phyloP scores from a whole-genome alignment of 164 flowering plant species.

The Magnolia kwangsiensis region DNA sequence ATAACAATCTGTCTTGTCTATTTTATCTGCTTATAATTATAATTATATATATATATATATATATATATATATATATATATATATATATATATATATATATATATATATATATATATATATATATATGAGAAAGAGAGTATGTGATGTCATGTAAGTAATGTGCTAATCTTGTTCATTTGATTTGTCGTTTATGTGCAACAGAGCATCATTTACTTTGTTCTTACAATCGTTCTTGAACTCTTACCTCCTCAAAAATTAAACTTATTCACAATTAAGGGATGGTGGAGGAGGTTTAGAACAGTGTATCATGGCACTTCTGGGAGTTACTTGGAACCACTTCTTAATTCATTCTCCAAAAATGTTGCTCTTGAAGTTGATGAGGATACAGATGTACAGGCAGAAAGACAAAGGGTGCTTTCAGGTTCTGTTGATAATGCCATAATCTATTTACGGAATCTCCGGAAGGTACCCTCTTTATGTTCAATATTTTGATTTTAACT shows the following conservation, averaged over 20 bases:
- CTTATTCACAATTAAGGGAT: slow-evolving; percentile 25
- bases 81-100: too few relatives aligned
- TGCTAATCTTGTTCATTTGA: slow-evolving; percentile 10
- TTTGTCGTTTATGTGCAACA: slow-evolving; percentile 31
- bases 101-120: too few relatives aligned
- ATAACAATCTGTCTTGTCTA: too few relatives aligned
- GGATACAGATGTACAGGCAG: slow-evolving; percentile 82
- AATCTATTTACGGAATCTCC: slow-evolving; percentile 71
- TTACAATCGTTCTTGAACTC: slow-evolving; percentile 71
- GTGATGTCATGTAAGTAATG: background rate
- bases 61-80: too few relatives aligned
- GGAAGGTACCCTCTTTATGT: slow-evolving; percentile 53
- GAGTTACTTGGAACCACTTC: slow-evolving; percentile 55
- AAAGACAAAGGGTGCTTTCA: slow-evolving; percentile 80
- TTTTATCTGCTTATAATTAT: too few relatives aligned
- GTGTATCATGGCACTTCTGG: slow-evolving; percentile 12
- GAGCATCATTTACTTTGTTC: slow-evolving; percentile 63
- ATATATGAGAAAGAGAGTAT: too few relatives aligned
- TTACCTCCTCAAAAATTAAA: slow-evolving; percentile 48
- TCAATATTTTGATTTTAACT: background rate
- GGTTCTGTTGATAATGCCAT: slow-evolving; percentile 66
- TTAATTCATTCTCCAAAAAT: slow-evolving; percentile 39
- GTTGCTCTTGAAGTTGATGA: slow-evolving; percentile 44
- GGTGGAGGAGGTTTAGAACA: slow-evolving; percentile 33
- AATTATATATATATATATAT: too few relatives aligned